A percentile compares a stretch with the other conserved stretches of the same genome.
Evolutionary conservation across 2,329 filamentous ascomycete species (phyloP).

Genomic region (Colletotrichum horii): DNA sequence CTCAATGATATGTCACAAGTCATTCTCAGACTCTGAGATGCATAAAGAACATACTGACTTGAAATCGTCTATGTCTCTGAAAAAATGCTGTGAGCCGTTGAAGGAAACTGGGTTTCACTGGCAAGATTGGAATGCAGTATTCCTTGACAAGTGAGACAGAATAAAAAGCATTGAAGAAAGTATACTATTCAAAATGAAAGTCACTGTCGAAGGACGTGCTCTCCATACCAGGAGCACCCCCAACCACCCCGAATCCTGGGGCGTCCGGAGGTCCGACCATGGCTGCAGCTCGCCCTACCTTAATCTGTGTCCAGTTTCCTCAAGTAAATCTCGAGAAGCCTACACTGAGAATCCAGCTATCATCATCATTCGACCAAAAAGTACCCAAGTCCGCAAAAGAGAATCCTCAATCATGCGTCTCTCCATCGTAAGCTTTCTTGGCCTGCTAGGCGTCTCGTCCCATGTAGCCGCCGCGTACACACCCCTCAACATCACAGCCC

Average conservation of each 20-base stretch:
- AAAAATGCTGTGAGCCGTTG: too few relatives aligned
- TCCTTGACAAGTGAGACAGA: too few relatives aligned
- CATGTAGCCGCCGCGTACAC: background rate
- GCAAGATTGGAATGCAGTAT: too few relatives aligned
- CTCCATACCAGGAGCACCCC: background rate
- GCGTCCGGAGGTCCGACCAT: background rate
- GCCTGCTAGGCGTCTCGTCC: background rate
- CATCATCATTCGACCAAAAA: background rate
- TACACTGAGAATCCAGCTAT: fast-evolving
- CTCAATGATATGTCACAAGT: too few relatives aligned
- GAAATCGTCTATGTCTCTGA: too few relatives aligned
- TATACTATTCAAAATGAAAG: background rate
- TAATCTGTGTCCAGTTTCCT: background rate
- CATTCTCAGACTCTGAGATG: too few relatives aligned
- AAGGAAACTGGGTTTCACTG: too few relatives aligned
- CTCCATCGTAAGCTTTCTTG: background rate
- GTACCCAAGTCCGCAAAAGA: background rate
- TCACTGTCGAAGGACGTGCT: background rate
- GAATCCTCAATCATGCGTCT: background rate
- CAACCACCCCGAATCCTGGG: background rate
- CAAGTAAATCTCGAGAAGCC: fast-evolving
- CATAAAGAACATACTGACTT: too few relatives aligned
- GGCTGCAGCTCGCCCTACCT: background rate
- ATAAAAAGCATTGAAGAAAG: background rate
- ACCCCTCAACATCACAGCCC: slow-evolving; percentile 45